Evolutionary conservation across 176 grass and related monocot genomes (phyloP).

Genomic region (Musa acuminata): DNA sequence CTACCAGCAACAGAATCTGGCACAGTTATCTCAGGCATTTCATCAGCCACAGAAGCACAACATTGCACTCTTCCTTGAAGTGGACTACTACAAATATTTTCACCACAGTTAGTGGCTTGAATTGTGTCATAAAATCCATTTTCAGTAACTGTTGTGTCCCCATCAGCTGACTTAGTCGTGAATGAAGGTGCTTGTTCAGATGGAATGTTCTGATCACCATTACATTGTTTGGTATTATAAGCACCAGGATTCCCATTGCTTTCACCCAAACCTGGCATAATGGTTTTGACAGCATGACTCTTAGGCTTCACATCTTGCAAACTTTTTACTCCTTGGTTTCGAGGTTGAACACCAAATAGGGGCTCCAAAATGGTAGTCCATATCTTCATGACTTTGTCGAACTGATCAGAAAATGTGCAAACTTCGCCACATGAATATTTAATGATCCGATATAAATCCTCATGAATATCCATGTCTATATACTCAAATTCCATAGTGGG

Average conservation of each 20-base stretch:
- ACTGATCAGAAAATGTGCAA: constrained; percentile 69
- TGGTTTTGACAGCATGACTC: constrained; percentile 43
- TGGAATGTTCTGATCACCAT: constrained; percentile 33
- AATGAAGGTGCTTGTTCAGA: constrained; percentile 30
- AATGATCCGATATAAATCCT: constrained; percentile 83
- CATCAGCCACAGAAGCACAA: constrained; percentile 29
- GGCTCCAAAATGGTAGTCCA: constrained; percentile 88
- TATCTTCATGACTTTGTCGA: constrained; percentile 85
- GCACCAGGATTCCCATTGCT: constrained; percentile 27
- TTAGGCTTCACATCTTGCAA: constrained; percentile 55
- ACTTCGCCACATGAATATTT: constrained; percentile 96
- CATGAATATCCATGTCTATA: constrained; percentile 65
- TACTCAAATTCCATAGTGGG: constrained; percentile 87
- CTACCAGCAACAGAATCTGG: constrained; percentile 33
- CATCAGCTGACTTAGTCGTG: constrained; percentile 33
- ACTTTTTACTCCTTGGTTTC: constrained; percentile 34
- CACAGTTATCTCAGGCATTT: constrained; percentile 25
- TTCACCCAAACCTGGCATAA: constrained; percentile 37
- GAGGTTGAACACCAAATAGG: constrained; percentile 58
- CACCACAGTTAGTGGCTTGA: constrained; percentile 27
- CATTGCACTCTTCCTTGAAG: constrained; percentile 50
- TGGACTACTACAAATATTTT: constrained; percentile 28
- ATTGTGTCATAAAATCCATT: constrained; percentile 51
- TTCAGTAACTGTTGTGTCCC: constrained; percentile 31
- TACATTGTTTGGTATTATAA: constrained; percentile 25